These are phyloP conservation scores for Xylaria hypoxylon DNA, from an alignment of 2,329 filamentous ascomycete species.

Conservation along the genomic window DNA sequence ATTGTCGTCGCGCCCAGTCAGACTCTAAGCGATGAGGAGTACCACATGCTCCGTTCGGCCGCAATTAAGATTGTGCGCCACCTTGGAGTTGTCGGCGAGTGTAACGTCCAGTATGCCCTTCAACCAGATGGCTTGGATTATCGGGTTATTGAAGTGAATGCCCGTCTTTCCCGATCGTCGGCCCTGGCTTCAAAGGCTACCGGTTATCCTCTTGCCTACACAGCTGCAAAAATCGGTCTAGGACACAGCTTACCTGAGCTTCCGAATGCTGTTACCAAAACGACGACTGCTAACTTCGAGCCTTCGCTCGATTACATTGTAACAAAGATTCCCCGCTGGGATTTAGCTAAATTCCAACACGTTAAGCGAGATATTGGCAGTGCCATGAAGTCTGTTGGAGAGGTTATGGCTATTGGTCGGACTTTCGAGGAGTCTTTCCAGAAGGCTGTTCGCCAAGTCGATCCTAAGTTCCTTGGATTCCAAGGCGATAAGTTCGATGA, in stretches of 20 bases:
- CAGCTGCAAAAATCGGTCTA: conserved; percentile 96
- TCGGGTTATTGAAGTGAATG: conserved; percentile 98
- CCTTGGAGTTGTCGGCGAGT: conserved; percentile 96
- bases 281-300: conserved; percentile 98
- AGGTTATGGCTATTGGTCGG: conserved; percentile 98
- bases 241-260: conserved; percentile 95
- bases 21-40: conserved; percentile 97
- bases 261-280: conserved; percentile 97
- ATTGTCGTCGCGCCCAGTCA: conserved; percentile 98
- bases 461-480: conserved; percentile 91
- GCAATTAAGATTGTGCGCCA: conserved; percentile 99
- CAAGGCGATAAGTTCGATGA: conserved; percentile 96
- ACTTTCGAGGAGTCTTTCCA: conserved; percentile 99
- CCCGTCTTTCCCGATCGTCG: conserved; percentile 96
- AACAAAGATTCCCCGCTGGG: conserved; percentile 98
- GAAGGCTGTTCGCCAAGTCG: conserved; percentile 97
- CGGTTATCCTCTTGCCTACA: conserved; percentile 96
- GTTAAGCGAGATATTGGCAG: conserved; percentile 97
- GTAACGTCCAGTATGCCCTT: conserved; percentile 97
- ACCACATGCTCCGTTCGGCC: conserved; percentile 98
- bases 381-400: conserved; percentile 98
- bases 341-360: conserved; percentile 98
- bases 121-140: conserved; percentile 98
- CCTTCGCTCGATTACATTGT: conserved; percentile 97
- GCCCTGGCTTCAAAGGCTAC: conserved; percentile 98